These are phyloP conservation scores for Pyrenophora graminea DNA, from an alignment of 2,329 filamentous ascomycete species.

Conservation along the genomic window DNA sequence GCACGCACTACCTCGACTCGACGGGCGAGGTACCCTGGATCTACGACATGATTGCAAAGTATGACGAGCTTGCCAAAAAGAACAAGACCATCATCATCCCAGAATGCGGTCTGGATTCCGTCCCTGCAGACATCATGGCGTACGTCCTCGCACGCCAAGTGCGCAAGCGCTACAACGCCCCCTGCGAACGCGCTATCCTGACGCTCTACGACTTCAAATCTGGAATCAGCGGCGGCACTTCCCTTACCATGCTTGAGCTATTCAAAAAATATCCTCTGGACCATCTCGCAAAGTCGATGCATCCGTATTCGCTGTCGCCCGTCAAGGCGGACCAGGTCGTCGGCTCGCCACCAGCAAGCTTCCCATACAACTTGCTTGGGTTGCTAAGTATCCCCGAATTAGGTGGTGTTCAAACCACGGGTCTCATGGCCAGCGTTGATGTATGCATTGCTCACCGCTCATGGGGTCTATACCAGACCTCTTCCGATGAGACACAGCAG, in stretches of 20 bases:
- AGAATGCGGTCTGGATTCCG: slow-evolving; percentile 64
- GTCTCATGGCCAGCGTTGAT: slow-evolving; percentile 58
- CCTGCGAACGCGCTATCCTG: slow-evolving; percentile 57
- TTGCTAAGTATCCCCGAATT: slow-evolving; percentile 60
- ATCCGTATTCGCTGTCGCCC: slow-evolving; percentile 58
- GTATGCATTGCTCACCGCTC: slow-evolving; percentile 63
- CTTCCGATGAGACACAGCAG: slow-evolving; percentile 33
- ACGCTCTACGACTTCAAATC: slow-evolving; percentile 59
- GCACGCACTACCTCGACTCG: slow-evolving; percentile 70
- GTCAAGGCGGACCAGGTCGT: slow-evolving; percentile 47
- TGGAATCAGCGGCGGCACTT: slow-evolving; percentile 58
- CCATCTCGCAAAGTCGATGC: slow-evolving; percentile 54
- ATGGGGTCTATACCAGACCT: slow-evolving; percentile 57
- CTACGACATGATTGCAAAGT: slow-evolving; percentile 64
- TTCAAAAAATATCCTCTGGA: slow-evolving; percentile 54
- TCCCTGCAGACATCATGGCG: slow-evolving; percentile 62
- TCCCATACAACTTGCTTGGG: slow-evolving; percentile 54
- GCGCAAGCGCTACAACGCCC: slow-evolving; percentile 55
- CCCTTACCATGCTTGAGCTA: slow-evolving; percentile 67
- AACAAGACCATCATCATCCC: slow-evolving; percentile 66
- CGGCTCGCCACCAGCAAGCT: slow-evolving; percentile 40
- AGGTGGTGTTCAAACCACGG: slow-evolving; percentile 63
- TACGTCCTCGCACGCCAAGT: slow-evolving; percentile 59
- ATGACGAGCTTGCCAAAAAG: slow-evolving; percentile 62
- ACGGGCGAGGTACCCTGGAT: slow-evolving; percentile 70